A percentile compares a stretch with the other conserved stretches of the same genome.
phyloP scores from a whole-genome alignment of 352 stramenopile genomes.

The Phytophthora ramorum region DNA sequence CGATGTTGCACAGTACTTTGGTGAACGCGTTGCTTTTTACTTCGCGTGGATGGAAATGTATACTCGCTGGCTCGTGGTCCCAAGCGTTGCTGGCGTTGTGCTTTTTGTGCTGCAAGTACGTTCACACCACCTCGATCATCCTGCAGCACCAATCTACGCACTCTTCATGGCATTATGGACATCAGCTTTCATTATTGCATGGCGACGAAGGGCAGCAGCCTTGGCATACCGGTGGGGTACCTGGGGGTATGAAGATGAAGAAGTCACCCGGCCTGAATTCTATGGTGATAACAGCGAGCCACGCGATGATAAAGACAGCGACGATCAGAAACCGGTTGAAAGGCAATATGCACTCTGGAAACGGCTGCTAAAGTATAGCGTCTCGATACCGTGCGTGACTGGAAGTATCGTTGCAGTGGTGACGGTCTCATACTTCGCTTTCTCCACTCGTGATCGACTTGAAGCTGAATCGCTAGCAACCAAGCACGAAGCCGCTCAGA shows the following conservation, averaged over 20 bases:
- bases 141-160: conserved; percentile 78
- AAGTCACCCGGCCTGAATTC: conserved; percentile 87
- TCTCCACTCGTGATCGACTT: conserved; percentile 82
- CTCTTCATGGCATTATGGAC: conserved; percentile 93
- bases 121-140: conserved; percentile 76
- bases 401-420: conserved; percentile 67
- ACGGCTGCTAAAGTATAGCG: conserved; percentile 74
- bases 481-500: conserved; percentile 43
- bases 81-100: conserved; percentile 70
- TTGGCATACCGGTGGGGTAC: conserved; percentile 92
- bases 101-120: conserved; percentile 79
- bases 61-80: conserved; percentile 89
- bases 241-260: conserved; percentile 88
- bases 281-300: conserved; percentile 46
- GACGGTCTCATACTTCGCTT: conserved; percentile 66
- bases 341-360: conserved; percentile 77
- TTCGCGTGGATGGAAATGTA: conserved; percentile 94
- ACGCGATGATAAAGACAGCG: conserved; percentile 1
- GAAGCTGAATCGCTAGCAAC: conserved; percentile 57
- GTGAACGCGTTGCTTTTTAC: conserved; percentile 92
- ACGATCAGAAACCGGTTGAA: conserved; percentile 16
- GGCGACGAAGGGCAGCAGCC: conserved; percentile 74
- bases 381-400: conserved; percentile 72
- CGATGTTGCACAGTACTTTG: conserved; percentile 91
- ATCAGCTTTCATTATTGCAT: conserved; percentile 89